phyloP scores from a whole-genome alignment of 2,329 filamentous ascomycete species.

The Parastagonospora nodorum region DNA sequence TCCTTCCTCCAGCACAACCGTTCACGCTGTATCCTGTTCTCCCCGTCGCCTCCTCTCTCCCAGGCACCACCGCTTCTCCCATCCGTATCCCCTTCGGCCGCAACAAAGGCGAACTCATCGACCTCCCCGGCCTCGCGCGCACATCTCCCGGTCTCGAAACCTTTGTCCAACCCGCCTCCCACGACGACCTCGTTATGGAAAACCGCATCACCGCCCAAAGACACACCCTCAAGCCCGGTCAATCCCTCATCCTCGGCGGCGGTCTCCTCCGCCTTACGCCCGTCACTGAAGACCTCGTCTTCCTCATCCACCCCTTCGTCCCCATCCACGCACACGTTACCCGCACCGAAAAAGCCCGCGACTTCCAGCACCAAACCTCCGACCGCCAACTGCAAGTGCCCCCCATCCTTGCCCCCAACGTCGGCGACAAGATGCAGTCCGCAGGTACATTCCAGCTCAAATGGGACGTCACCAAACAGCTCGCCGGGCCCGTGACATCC shows the following conservation, averaged over 20 bases:
- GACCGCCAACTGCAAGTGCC: slow-evolving; percentile 65
- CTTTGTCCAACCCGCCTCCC: slow-evolving; percentile 70
- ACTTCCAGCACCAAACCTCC: slow-evolving; percentile 64
- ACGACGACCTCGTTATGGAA: slow-evolving; percentile 76
- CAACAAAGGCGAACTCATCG: slow-evolving; percentile 87
- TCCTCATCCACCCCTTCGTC: slow-evolving; percentile 87
- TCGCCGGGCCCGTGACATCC: slow-evolving; percentile 74
- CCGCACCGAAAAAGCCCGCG: slow-evolving; percentile 76
- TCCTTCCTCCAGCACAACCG: slow-evolving; percentile 76
- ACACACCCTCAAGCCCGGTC: slow-evolving; percentile 71
- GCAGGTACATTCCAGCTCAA: slow-evolving; percentile 77
- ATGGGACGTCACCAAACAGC: slow-evolving; percentile 81
- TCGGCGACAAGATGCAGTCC: slow-evolving; percentile 41
- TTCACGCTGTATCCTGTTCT: slow-evolving; percentile 81
- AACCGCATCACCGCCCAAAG: slow-evolving; percentile 75
- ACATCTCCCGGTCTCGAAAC: slow-evolving; percentile 66
- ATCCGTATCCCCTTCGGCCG: slow-evolving; percentile 90
- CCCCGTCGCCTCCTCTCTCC: slow-evolving; percentile 82
- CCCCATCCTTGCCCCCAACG: slow-evolving; percentile 60
- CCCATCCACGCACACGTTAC: slow-evolving; percentile 79
- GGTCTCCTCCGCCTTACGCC: slow-evolving; percentile 90
- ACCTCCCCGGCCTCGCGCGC: slow-evolving; percentile 83
- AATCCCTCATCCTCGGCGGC: slow-evolving; percentile 78
- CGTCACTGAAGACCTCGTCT: slow-evolving; percentile 63
- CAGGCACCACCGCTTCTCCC: slow-evolving; percentile 92